Conservation (phyloP, 208 protist species). For the Trypanosoma vivax region DNA sequence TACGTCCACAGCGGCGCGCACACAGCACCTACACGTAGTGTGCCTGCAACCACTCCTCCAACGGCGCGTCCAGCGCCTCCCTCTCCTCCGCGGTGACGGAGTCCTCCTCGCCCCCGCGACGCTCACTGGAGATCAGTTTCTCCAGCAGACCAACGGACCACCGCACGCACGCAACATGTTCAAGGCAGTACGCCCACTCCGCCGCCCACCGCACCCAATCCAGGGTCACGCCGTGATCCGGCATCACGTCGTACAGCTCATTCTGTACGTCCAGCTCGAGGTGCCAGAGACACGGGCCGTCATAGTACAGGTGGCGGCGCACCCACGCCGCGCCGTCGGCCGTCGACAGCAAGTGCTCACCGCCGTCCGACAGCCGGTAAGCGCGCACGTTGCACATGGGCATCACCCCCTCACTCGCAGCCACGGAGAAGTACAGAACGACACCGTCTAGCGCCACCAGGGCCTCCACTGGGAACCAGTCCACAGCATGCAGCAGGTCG, state of each 20-base stretch:
- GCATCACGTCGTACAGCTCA: slow-evolving; percentile 83
- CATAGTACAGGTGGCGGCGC: slow-evolving; percentile 67
- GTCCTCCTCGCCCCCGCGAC: too few relatives aligned
- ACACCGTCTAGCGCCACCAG: slow-evolving; percentile 61
- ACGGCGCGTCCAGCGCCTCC: too few relatives aligned
- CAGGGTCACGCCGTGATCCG: slow-evolving; percentile 69
- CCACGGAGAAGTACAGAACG: slow-evolving; percentile 73
- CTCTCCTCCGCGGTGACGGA: too few relatives aligned
- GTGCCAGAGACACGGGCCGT: slow-evolving; percentile 79
- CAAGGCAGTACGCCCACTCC: too few relatives aligned
- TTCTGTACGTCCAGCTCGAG: slow-evolving; percentile 77
- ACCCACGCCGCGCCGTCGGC: slow-evolving; percentile 44
- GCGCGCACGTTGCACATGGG: slow-evolving; percentile 85
- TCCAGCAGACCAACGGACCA: too few relatives aligned
- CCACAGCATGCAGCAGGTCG: slow-evolving; percentile 54
- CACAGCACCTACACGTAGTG: too few relatives aligned
- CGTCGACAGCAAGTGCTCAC: slow-evolving; percentile 19
- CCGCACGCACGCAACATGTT: too few relatives aligned
- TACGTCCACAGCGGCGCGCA: too few relatives aligned
- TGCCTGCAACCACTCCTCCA: too few relatives aligned
- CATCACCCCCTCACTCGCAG: slow-evolving; percentile 69
- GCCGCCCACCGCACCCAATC: slow-evolving; percentile 70
- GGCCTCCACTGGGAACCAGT: slow-evolving; percentile 79
- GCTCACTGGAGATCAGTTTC: too few relatives aligned
- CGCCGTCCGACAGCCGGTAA: slow-evolving; percentile 32